A percentile compares a stretch with the other conserved stretches of the same genome.
phyloP scores from a whole-genome alignment of 805 yeast species.

The Ogataea ganodermae region DNA sequence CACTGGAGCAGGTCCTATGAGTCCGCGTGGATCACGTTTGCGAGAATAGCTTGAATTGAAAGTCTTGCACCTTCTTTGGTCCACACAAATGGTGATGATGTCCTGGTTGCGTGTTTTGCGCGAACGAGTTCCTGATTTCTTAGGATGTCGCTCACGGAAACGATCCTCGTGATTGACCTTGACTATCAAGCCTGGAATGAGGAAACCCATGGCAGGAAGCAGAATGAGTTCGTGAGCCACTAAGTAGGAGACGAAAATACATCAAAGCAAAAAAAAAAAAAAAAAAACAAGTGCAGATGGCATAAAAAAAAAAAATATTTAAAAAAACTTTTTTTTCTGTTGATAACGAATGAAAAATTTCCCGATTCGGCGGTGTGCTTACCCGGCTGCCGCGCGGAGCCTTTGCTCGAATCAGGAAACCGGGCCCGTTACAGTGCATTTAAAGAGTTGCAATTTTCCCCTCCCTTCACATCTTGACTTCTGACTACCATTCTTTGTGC shows the following conservation, averaged over 20 bases:
- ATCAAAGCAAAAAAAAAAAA: background rate
- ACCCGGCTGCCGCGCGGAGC: slow-evolving; percentile 1
- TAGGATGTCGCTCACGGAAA: slow-evolving; percentile 1
- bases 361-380: background rate
- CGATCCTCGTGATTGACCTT: slow-evolving; percentile 1
- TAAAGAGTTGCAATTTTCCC: no score
- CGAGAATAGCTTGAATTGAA: slow-evolving; percentile 10
- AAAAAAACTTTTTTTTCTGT: background rate
- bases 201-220: slow-evolving; percentile 3
- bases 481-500: background rate
- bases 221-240: no score
- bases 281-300: no score
- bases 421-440: background rate
- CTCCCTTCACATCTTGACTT: background rate
- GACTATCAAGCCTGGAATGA: slow-evolving; percentile 2
- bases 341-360: background rate
- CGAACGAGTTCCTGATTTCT: slow-evolving; percentile 7
- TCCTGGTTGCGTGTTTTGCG: slow-evolving; percentile 9
- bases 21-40: background rate
- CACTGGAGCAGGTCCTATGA: background rate
- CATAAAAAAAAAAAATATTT: slow-evolving; percentile 1
- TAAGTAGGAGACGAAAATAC: no score
- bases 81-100: slow-evolving; percentile 8
- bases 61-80: slow-evolving; percentile 2
- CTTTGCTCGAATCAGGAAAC: slow-evolving; percentile 3